Evolutionary conservation across 345 rosid genomes (phyloP).

Genomic region (Salix brachista): DNA sequence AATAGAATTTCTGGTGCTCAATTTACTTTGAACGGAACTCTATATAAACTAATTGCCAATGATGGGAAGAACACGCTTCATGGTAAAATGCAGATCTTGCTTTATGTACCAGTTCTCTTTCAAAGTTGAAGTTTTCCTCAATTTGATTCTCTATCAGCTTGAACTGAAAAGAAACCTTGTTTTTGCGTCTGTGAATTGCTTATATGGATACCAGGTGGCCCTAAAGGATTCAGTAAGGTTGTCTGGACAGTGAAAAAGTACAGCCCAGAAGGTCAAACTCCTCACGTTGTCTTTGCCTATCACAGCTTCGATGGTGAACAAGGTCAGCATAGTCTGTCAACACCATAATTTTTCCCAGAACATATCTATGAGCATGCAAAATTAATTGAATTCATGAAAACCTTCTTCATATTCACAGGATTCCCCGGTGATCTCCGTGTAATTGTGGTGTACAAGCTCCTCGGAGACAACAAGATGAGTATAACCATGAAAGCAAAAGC

Average conservation of each 20-base stretch:
- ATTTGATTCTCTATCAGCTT: neutral
- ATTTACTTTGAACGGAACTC: slow-evolving; percentile 59
- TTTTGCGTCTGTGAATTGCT: neutral
- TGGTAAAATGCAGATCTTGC: slow-evolving; percentile 33
- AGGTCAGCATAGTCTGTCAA: slow-evolving; percentile 33
- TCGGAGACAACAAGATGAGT: slow-evolving; percentile 34
- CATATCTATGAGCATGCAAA: no score
- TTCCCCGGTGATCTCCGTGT: slow-evolving; percentile 69
- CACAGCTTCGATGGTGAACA: slow-evolving; percentile 73
- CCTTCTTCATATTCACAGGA: slow-evolving; percentile 36
- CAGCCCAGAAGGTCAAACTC: slow-evolving; percentile 37
- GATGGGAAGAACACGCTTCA: slow-evolving; percentile 86
- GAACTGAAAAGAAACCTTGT: neutral
- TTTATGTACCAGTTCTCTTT: no score
- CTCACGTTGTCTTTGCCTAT: slow-evolving; percentile 59
- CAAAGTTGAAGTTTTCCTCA: neutral
- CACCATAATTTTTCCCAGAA: no score
- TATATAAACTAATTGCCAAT: slow-evolving; percentile 59
- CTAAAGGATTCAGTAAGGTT: slow-evolving; percentile 69
- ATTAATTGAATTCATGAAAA: no score
- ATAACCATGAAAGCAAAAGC: slow-evolving; percentile 75
- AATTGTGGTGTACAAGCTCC: slow-evolving; percentile 44
- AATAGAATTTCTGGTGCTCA: slow-evolving; percentile 73
- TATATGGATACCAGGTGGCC: slow-evolving; percentile 51
- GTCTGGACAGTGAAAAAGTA: slow-evolving; percentile 57